A percentile compares a stretch with the other conserved stretches of the same genome.
Conservation (phyloP, 495 filamentous ascomycete species). For the Podospora pseudopauciseta region DNA sequence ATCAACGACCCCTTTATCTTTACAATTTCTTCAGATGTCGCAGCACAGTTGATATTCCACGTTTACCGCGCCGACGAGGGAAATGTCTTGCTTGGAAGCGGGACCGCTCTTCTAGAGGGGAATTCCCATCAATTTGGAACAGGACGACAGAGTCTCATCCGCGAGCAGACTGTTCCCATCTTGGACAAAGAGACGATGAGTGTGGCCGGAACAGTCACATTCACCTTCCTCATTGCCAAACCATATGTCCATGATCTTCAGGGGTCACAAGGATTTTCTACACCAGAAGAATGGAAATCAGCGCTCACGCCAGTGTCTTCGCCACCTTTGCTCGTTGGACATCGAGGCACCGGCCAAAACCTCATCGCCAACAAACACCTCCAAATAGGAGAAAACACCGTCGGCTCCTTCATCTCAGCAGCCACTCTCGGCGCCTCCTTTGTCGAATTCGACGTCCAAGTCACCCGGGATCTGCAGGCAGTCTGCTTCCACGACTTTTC, state of each 20-base stretch:
- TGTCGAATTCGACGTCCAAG: slow-evolving; percentile 45
- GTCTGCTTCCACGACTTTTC: slow-evolving; percentile 43
- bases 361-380: slow-evolving; percentile 18
- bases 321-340: background rate
- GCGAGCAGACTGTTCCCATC: slow-evolving; percentile 9
- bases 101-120: background rate
- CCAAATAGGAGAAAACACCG: slow-evolving; percentile 42
- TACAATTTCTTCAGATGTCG: background rate
- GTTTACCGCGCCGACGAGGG: background rate
- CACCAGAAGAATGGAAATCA: background rate
- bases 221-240: background rate
- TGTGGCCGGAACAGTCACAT: background rate
- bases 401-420: slow-evolving; percentile 35
- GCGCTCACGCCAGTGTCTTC: background rate
- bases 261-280: background rate
- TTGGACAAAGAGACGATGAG: slow-evolving; percentile 8
- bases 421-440: slow-evolving; percentile 35
- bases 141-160: slow-evolving; percentile 5
- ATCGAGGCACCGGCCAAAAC: background rate
- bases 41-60: background rate
- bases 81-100: slow-evolving; percentile 1
- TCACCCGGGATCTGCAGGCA: slow-evolving; percentile 39
- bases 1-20: background rate
- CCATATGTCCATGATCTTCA: background rate
- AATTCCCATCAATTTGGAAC: slow-evolving; percentile 9